Conservation (phyloP, 2,329 filamentous ascomycete genomes). For the Rugonectria rugulosa region DNA sequence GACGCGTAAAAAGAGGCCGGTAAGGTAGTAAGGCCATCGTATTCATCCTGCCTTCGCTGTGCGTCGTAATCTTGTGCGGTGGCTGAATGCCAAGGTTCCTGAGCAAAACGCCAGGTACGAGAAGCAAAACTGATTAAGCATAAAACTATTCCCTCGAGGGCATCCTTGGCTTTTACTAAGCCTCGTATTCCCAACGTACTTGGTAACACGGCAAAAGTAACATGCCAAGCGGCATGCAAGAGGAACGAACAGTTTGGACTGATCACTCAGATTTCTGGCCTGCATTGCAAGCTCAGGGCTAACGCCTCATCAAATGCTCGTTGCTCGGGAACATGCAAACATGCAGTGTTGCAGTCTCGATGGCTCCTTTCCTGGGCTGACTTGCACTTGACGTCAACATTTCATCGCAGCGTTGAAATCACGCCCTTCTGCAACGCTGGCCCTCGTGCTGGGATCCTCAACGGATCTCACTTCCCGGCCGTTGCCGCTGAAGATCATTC, state of each 20-base stretch:
- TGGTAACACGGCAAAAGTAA: too few species aligned
- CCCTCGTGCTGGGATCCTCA: slow-evolving; percentile 11
- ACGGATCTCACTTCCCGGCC: slow-evolving; percentile 34
- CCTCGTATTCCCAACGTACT: slow-evolving; percentile 17
- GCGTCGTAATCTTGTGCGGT: not conserved
- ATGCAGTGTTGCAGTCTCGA: too few species aligned
- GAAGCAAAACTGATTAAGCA: slow-evolving; percentile 14
- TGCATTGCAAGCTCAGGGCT: too few species aligned
- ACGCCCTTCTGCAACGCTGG: slow-evolving; percentile 2
- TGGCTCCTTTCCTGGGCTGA: too few species aligned
- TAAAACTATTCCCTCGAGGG: slow-evolving; percentile 9
- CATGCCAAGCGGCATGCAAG: too few species aligned
- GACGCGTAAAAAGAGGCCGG: too few species aligned
- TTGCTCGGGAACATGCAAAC: too few species aligned
- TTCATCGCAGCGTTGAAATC: slow-evolving; percentile 1
- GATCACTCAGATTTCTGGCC: too few species aligned
- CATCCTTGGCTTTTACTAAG: slow-evolving; percentile 3
- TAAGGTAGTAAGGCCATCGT: too few species aligned
- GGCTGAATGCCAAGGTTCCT: slow-evolving; percentile 3
- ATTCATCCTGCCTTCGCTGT: too few species aligned
- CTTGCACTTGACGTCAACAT: slow-evolving; percentile 15
- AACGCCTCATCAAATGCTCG: too few species aligned
- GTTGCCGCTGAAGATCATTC: slow-evolving; percentile 33
- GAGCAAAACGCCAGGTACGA: slow-evolving; percentile 13
- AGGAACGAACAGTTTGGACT: too few species aligned